Percentiles rank a stretch among this genome's conserved stretches.
These are phyloP conservation scores for Diaporthe aspalathi DNA, from an alignment of 2,329 filamentous ascomycete genomes.

Conservation along the genomic window DNA sequence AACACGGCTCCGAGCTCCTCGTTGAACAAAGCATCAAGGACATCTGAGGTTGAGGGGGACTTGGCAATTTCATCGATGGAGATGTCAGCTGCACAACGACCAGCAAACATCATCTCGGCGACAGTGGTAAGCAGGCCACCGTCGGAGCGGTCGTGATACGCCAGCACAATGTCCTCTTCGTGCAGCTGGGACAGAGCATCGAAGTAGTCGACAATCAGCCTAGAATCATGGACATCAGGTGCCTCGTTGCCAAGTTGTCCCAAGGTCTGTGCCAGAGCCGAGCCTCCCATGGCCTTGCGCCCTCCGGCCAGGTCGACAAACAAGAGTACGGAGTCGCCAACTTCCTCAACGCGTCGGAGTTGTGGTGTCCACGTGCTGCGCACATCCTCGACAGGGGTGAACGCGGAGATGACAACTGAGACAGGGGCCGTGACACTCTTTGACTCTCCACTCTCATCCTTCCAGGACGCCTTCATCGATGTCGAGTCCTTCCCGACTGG, in stretches of 20 bases:
- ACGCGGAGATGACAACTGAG: constrained; percentile 91
- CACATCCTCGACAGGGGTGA: constrained; percentile 84
- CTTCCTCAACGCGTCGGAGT: constrained; percentile 83
- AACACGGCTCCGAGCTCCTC: constrained; percentile 97
- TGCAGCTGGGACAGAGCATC: constrained; percentile 80
- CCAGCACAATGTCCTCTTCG: constrained; percentile 75
- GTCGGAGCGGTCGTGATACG: constrained; percentile 95
- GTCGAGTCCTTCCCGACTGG: constrained; percentile 98
- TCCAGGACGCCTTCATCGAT: constrained; percentile 99
- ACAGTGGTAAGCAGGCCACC: constrained; percentile 92
- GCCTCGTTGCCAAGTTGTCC: constrained; percentile 85
- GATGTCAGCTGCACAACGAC: constrained; percentile 87
- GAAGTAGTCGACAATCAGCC: constrained; percentile 89
- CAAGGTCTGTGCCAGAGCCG: constrained; percentile 89
- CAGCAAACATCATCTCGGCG: constrained; percentile 98
- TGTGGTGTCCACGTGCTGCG: constrained; percentile 94
- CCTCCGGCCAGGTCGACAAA: constrained; percentile 91
- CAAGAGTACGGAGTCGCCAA: constrained; percentile 88
- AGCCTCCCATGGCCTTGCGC: constrained; percentile 86
- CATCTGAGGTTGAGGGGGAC: constrained; percentile 69
- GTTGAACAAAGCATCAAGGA: constrained; percentile 88
- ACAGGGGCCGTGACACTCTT: constrained; percentile 94
- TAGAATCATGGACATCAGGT: constrained; percentile 86
- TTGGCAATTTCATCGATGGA: constrained; percentile 80
- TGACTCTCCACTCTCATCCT: constrained; percentile 72